Conservation (phyloP, 1,284 basidiomycete species). For the Ustilago hordei region DNA sequence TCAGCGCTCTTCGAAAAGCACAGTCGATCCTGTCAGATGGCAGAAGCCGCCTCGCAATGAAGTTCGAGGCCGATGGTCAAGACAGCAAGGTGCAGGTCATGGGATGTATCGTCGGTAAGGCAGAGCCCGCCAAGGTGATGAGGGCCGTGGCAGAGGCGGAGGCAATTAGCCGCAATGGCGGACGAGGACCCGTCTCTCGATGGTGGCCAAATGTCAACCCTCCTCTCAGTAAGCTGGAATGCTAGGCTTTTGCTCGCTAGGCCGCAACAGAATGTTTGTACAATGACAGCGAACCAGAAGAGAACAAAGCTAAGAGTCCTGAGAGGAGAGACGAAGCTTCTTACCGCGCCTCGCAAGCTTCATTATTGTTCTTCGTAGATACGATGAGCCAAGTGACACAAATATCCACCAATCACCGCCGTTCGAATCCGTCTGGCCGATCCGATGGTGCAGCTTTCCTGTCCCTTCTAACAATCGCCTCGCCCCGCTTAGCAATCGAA, state of each 20-base stretch:
- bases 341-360: not conserved
- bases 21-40: not conserved
- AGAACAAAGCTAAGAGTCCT: not conserved
- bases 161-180: not conserved
- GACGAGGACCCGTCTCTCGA: too few species aligned
- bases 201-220: not conserved
- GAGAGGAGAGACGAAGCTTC: not conserved
- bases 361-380: not conserved
- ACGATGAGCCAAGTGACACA: slow-evolving; percentile 5
- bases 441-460: not conserved
- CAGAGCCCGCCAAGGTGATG: not conserved
- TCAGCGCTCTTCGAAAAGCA: slow-evolving; percentile 3
- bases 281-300: not conserved
- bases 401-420: not conserved
- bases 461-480: too few species aligned
- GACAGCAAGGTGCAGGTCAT: not conserved
- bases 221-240: slow-evolving; percentile 5
- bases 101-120: not conserved
- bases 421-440: slow-evolving; percentile 3
- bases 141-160: not conserved
- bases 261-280: slow-evolving; percentile 2
- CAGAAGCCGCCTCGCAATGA: not conserved
- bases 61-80: slow-evolving; percentile 4
- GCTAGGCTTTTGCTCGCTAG: slow-evolving; percentile 2
- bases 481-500: not conserved